Conservation (phyloP, 2,329 filamentous ascomycete genomes). For the Xylariaceae sp. region DNA sequence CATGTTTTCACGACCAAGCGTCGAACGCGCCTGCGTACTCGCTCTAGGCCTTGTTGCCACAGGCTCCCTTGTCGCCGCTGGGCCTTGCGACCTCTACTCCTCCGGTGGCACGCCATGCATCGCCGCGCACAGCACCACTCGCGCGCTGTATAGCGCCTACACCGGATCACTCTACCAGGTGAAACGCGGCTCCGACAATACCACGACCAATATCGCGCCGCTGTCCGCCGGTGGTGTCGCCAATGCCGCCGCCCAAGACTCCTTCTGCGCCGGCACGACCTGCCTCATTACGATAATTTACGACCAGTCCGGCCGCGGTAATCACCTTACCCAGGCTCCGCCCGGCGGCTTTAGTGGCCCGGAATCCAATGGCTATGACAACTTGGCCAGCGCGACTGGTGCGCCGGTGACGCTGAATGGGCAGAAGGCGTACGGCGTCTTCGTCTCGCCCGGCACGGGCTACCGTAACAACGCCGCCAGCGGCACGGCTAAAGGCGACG, state of each 20-base stretch:
- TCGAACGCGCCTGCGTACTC: slow-evolving; percentile 7
- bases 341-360: slow-evolving; percentile 64
- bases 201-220: slow-evolving; percentile 56
- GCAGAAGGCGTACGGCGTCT: slow-evolving; percentile 69
- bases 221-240: slow-evolving; percentile 66
- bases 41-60: slow-evolving; percentile 24
- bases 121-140: slow-evolving; percentile 70
- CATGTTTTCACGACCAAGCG: slow-evolving; percentile 18
- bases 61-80: slow-evolving; percentile 47
- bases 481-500: slow-evolving; percentile 62
- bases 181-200: slow-evolving; percentile 58
- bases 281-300: slow-evolving; percentile 70
- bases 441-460: slow-evolving; percentile 65
- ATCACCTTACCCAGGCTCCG: slow-evolving; percentile 69
- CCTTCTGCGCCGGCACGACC: slow-evolving; percentile 65
- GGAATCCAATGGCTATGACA: slow-evolving; percentile 63
- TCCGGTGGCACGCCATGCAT: slow-evolving; percentile 66
- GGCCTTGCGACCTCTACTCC: slow-evolving; percentile 67
- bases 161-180: slow-evolving; percentile 65
- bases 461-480: slow-evolving; percentile 65
- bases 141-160: slow-evolving; percentile 63
- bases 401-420: slow-evolving; percentile 68
- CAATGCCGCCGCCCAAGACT: slow-evolving; percentile 65
- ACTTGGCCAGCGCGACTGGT: slow-evolving; percentile 63
- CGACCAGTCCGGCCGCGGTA: slow-evolving; percentile 67